Evolutionary conservation across 2,329 filamentous ascomycete species (phyloP).

Genomic region (Arthrinium phaeospermum): DNA sequence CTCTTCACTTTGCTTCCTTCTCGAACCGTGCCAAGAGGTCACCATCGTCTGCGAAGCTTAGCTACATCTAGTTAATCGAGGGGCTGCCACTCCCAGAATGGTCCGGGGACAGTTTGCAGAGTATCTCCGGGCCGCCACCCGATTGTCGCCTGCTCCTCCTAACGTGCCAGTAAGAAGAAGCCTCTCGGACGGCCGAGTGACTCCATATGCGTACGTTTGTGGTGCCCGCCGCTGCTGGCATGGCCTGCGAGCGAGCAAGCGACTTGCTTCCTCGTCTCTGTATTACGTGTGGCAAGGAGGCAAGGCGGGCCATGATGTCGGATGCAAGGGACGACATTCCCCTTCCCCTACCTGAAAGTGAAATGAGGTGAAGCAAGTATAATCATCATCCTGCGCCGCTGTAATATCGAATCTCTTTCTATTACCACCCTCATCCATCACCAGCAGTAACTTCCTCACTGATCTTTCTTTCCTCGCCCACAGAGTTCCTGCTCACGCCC

Average conservation of each 20-base stretch:
- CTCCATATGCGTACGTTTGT: conserved; percentile 4
- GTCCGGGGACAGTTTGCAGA: background rate
- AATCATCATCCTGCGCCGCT: background rate
- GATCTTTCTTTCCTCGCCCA: background rate
- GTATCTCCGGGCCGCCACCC: conserved; percentile 10
- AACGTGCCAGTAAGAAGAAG: background rate
- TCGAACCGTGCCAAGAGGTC: background rate
- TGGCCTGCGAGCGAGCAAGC: background rate
- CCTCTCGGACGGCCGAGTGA: background rate
- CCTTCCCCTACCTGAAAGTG: background rate
- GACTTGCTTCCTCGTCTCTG: background rate
- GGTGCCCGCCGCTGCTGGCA: background rate
- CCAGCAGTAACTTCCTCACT: background rate
- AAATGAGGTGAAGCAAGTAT: background rate
- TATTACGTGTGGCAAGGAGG: conserved; percentile 9
- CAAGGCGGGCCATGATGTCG: conserved; percentile 26
- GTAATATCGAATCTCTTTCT: background rate
- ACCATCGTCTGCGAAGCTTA: background rate
- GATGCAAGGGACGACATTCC: conserved; percentile 5
- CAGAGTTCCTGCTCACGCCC: background rate
- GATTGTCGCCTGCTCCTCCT: background rate
- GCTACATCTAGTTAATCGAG: background rate
- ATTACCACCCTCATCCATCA: background rate
- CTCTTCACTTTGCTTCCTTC: background rate
- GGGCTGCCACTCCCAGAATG: background rate